These are phyloP conservation scores for Apophysomyces trapeziformis DNA, from an alignment of 371 early-diverging fungal species.

Conservation along the genomic window DNA sequence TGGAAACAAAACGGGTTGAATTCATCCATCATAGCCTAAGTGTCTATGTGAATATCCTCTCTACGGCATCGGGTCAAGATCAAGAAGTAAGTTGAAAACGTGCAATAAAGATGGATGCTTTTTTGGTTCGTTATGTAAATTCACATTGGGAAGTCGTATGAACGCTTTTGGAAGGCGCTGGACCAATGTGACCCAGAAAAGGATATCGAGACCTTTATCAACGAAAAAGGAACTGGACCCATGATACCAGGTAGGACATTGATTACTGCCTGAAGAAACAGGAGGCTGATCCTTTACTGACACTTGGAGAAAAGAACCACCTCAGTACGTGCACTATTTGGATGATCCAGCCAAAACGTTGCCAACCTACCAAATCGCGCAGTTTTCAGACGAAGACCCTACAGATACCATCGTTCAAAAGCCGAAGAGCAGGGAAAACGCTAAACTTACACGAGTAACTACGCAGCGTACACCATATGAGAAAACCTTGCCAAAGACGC, in stretches of 20 bases:
- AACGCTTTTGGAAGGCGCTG: conserved; percentile 69
- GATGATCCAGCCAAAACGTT: conserved; percentile 51
- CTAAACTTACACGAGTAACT: not conserved
- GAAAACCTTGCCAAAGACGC: not conserved
- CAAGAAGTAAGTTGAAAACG: conserved; percentile 68
- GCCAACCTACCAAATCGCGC: conserved; percentile 38
- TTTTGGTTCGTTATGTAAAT: not conserved
- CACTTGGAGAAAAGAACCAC: conserved; percentile 26
- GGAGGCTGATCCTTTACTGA: too few relatives aligned
- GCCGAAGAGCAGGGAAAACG: conserved; percentile 3
- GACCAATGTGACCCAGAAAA: conserved; percentile 72
- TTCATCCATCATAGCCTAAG: conserved; percentile 79
- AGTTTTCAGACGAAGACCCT: conserved; percentile 27
- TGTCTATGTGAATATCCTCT: conserved; percentile 86
- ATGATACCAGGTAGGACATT: conserved; percentile 44
- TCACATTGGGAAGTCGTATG: conserved; percentile 63
- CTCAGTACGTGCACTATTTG: conserved; percentile 44
- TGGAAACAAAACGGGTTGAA: conserved; percentile 91
- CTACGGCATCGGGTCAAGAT: conserved; percentile 82
- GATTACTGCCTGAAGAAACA: too few relatives aligned
- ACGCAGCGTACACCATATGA: not conserved
- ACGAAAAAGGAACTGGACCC: conserved; percentile 77
- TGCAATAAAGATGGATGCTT: not conserved
- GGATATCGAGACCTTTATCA: conserved; percentile 76
- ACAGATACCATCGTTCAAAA: conserved; percentile 22